Evolutionary conservation across 495 filamentous ascomycete species (phyloP).

Genomic region (Xeromyces bisporus): DNA sequence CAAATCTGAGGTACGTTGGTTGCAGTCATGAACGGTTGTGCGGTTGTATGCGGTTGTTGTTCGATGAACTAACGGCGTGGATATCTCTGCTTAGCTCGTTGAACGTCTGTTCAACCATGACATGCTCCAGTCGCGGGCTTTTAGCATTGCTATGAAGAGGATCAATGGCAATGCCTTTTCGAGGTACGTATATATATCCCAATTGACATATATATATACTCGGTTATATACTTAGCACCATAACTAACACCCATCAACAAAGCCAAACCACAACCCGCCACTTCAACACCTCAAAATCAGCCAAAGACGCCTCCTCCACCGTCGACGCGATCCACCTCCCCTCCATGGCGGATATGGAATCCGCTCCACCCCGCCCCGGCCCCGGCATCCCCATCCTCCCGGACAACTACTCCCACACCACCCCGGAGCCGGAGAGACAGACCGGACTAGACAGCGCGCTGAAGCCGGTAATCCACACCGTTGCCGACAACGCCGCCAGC

Average conservation of each 20-base stretch:
- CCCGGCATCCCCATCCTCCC: slow-evolving; percentile 38
- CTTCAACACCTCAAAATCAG: slow-evolving; percentile 48
- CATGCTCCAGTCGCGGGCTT: slow-evolving; percentile 33
- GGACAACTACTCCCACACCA: slow-evolving; percentile 15
- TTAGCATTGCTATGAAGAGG: slow-evolving; percentile 34
- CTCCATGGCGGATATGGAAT: slow-evolving; percentile 27
- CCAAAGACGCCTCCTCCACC: slow-evolving; percentile 41
- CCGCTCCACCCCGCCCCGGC: slow-evolving; percentile 10
- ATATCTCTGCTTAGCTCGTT: slow-evolving; percentile 30
- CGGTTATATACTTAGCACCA: too few relatives aligned
- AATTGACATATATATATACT: too few relatives aligned
- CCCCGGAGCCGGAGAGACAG: slow-evolving; percentile 6
- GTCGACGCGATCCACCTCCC: slow-evolving; percentile 51
- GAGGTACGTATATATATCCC: too few relatives aligned
- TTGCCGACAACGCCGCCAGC: slow-evolving; percentile 31
- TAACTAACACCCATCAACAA: too few relatives aligned
- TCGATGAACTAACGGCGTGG: too few relatives aligned
- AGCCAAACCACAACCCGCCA: slow-evolving; percentile 30
- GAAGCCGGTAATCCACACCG: slow-evolving; percentile 41
- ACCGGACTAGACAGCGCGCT: too few relatives aligned
- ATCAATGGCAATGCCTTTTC: slow-evolving; percentile 26
- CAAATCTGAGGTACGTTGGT: slow-evolving; percentile 25
- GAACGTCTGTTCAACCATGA: slow-evolving; percentile 38
- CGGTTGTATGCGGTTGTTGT: too few relatives aligned
- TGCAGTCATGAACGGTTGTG: too few relatives aligned